Evolutionary conservation across 2,329 filamentous ascomycete genomes (phyloP), one percentile per base, ranked within the genome.

Genomic region (Colletotrichum gigasporum): DNA sequence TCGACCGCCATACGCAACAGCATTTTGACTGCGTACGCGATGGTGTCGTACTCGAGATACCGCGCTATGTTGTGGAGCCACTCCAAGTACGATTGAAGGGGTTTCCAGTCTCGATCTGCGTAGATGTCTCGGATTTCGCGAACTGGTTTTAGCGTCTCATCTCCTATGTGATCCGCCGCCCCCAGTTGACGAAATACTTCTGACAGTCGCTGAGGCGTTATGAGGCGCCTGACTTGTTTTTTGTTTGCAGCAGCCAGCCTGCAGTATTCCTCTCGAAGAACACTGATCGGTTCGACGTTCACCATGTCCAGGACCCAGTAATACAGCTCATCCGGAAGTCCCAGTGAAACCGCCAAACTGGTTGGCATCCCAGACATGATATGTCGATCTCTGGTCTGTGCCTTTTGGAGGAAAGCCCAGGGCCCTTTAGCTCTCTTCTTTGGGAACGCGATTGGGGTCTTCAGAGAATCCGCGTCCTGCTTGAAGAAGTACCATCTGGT

Each of bases 291-390:
- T 69, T 91, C 88, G 2, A 79, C 72, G 57, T 84, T 86, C 20
- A 89, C 78, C 76, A 89, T 84, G 51, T 85, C 77, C 5, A 91
- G 71, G 3, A 93, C 79, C 91, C 91, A 94, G 14, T 83, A 70
- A 51, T 92, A 82, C 1, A 93, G 71, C 57, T 90, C 84, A 64
- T 92, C 86, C 0, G 91, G 87, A 11, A 93, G 72, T n/a, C 34
- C 18, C 16, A 54, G 10, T 7, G 37, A 50, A 10, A n/a, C 32
- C 4, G 78, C 51, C 12, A 90, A 78, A 44, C 86, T 83, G 58
- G 86, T 82, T 1, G 89, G 82, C 59, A 91, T 77, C 2, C 91
- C 90, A 18, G 87, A 88, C 22, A 87, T 75, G 55, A 93, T 85
- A 35, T 86, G 80, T 68, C 88, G 85, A 57, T 86, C 80, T 51